Evolutionary conservation across 176 grass and related monocot genomes (phyloP).

Genomic region (Secale cereale): DNA sequence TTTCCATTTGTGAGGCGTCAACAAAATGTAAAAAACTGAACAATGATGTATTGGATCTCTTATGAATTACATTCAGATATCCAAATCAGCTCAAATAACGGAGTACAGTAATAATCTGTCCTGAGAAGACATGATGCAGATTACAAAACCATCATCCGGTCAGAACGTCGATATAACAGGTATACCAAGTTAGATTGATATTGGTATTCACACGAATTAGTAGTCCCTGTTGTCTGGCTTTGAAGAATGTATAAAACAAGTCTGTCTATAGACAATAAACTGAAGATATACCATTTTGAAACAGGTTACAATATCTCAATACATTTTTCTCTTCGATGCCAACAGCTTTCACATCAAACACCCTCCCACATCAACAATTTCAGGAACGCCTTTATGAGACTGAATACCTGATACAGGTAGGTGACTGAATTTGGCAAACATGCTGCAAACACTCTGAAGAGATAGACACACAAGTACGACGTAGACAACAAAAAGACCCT

Average conservation of each 20-base stretch:
- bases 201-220: too few species aligned
- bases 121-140: too few species aligned
- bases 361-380: not conserved
- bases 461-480: not conserved
- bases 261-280: not conserved
- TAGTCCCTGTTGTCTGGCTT: too few species aligned
- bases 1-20: too few species aligned
- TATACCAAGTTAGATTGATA: not conserved
- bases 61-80: not conserved
- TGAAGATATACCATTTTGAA: not conserved
- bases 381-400: not conserved
- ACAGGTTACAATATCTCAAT: not conserved
- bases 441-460: not conserved
- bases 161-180: too few species aligned
- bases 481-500: not conserved
- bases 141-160: too few species aligned
- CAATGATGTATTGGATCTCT: too few species aligned
- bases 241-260: too few species aligned
- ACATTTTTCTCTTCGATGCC: not conserved
- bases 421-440: not conserved
- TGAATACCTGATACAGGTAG: not conserved
- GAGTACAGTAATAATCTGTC: not conserved
- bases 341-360: not conserved
- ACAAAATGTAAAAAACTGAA: too few species aligned
- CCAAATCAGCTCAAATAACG: not conserved